Conservation (phyloP, 2,329 filamentous ascomycete genomes). For the Claviceps arundinis region DNA sequence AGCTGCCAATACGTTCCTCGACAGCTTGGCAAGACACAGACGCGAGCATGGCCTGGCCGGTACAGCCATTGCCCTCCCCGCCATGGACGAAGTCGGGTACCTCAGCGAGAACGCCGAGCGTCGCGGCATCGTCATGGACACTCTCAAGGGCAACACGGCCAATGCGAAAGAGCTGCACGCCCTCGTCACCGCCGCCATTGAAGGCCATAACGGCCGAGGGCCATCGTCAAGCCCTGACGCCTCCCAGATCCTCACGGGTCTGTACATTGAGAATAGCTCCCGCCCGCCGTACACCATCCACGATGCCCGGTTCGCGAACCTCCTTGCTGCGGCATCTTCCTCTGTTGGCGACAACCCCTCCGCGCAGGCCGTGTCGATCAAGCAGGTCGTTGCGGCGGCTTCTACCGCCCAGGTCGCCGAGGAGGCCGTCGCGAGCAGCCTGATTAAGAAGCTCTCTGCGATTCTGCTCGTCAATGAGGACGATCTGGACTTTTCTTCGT, state of each 20-base stretch:
- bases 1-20: slow-evolving; percentile 33
- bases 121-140: slow-evolving; percentile 27
- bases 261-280: slow-evolving; percentile 30
- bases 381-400: background rate
- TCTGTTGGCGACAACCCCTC: background rate
- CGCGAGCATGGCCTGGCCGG: slow-evolving; percentile 26
- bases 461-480: slow-evolving; percentile 14
- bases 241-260: slow-evolving; percentile 38
- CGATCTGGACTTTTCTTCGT: slow-evolving; percentile 7
- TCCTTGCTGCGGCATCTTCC: slow-evolving; percentile 1
- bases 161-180: slow-evolving; percentile 41
- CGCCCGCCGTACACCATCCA: slow-evolving; percentile 35
- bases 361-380: slow-evolving; percentile 9
- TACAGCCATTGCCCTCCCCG: slow-evolving; percentile 32
- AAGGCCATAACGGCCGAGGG: slow-evolving; percentile 17
- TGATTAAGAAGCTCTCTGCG: slow-evolving; percentile 22
- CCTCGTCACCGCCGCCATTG: slow-evolving; percentile 37
- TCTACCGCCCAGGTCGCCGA: slow-evolving; percentile 5
- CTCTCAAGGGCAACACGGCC: slow-evolving; percentile 37
- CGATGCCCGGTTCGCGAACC: slow-evolving; percentile 4
- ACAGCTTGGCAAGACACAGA: slow-evolving; percentile 20
- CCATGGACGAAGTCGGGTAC: slow-evolving; percentile 36
- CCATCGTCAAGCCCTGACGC: slow-evolving; percentile 14
- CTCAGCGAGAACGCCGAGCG: slow-evolving; percentile 25
- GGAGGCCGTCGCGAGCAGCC: slow-evolving; percentile 11